Percentiles rank a stretch among this genome's conserved stretches.
phyloP scores from a whole-genome alignment of 2,329 filamentous ascomycete genomes.

The Penicillium sp. region DNA sequence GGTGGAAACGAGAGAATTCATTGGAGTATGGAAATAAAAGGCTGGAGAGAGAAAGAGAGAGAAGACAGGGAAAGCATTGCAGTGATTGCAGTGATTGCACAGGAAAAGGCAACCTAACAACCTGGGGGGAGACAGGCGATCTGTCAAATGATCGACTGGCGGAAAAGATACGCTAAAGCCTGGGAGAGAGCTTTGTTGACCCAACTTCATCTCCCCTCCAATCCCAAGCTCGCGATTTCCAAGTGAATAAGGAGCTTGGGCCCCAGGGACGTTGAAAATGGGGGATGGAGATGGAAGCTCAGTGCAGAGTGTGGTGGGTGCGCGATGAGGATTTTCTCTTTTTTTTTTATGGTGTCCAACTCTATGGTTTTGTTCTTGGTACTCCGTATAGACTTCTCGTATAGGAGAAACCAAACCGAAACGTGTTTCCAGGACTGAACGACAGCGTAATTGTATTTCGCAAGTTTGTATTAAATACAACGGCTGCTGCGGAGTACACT shows the following conservation, averaged over 20 bases:
- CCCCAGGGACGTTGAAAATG: constrained; percentile 13
- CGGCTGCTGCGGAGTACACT: constrained; percentile 17
- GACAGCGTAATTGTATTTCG: constrained; percentile 7
- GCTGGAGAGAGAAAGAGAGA: background rate
- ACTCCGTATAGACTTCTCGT: background rate
- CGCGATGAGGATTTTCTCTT: constrained; percentile 6
- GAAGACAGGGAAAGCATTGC: background rate
- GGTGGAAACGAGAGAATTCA: background rate
- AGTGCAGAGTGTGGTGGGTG: constrained; percentile 22
- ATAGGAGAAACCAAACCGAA: background rate
- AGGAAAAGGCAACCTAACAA: background rate
- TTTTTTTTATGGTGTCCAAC: background rate
- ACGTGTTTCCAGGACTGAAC: background rate
- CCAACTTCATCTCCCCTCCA: constrained; percentile 9
- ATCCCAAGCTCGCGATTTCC: constrained; percentile 21
- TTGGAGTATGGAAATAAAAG: background rate
- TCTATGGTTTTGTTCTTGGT: background rate
- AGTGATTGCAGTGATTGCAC: background rate
- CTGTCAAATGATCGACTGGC: constrained; percentile 19
- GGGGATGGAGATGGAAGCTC: background rate
- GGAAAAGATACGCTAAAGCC: constrained; percentile 1
- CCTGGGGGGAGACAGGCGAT: constrained; percentile 1
- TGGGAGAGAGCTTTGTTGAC: background rate
- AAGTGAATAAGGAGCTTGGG: constrained; percentile 25
- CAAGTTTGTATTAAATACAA: constrained; percentile 15